phyloP scores from a whole-genome alignment of 768 basidiomycete genomes.

The Tricholomella constricta region DNA sequence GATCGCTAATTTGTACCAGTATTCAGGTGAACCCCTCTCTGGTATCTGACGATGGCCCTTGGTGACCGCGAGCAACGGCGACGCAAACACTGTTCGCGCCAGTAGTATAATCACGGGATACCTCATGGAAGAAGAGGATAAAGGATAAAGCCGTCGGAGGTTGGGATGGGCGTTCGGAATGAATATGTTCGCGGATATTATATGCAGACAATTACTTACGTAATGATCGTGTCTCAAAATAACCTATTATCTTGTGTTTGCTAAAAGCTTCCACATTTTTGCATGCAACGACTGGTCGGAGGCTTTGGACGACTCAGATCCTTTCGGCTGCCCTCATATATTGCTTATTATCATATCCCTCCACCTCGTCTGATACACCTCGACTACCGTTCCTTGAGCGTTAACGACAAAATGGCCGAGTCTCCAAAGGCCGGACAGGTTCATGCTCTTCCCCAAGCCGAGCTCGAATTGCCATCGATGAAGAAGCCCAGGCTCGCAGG shows the following conservation, averaged over 20 bases:
- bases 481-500: constrained; percentile 30
- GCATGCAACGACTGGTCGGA: constrained; percentile 5
- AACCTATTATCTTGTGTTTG: constrained; percentile 1
- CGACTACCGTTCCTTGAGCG: background rate
- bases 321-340: background rate
- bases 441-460: constrained; percentile 18
- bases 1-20: constrained; percentile 72
- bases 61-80: constrained; percentile 4
- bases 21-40: constrained; percentile 57
- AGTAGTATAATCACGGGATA: constrained; percentile 11
- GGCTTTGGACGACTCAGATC: background rate
- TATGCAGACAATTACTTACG: constrained; percentile 4
- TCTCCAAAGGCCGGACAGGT: constrained; percentile 22
- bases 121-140: constrained; percentile 11
- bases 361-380: background rate
- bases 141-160: too few species aligned
- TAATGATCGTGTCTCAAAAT: background rate
- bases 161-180: background rate
- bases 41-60: constrained; percentile 16
- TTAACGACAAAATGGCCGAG: constrained; percentile 9
- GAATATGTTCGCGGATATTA: background rate
- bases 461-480: constrained; percentile 23
- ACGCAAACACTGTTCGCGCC: constrained; percentile 7
- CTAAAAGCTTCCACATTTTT: constrained; percentile 10
- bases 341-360: background rate